Conservation (phyloP, 2,329 filamentous ascomycete species). For the Hypoxylon sp. region DNA sequence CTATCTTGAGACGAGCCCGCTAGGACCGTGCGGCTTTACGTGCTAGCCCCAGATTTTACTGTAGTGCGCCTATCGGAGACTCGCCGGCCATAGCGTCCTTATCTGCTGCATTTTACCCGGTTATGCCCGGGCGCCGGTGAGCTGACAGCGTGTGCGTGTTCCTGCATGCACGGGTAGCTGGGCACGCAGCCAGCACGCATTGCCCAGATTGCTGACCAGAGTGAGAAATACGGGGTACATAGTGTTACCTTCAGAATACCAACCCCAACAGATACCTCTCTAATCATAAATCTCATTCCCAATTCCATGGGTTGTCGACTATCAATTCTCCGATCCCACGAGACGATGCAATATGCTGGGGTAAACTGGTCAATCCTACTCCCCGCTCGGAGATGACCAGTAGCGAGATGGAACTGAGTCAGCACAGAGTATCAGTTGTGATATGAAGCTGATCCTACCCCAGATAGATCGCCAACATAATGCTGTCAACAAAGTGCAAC, state of each 20-base stretch:
- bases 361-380: background rate
- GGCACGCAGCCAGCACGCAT: conserved; percentile 1
- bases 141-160: conserved; percentile 33
- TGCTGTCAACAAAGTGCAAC: background rate
- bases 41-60: background rate
- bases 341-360: conserved; percentile 6
- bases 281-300: conserved; percentile 7
- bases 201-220: background rate
- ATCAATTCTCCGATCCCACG: conserved; percentile 28
- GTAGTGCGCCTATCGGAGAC: conserved; percentile 29
- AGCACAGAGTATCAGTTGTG: background rate
- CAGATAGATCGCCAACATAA: background rate
- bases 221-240: conserved; percentile 3
- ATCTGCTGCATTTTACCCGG: conserved; percentile 20
- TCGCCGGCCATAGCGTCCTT: conserved; percentile 16
- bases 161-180: conserved; percentile 30
- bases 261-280: background rate
- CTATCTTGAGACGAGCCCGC: conserved; percentile 16
- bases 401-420: background rate
- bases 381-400: too few relatives aligned
- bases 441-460: background rate
- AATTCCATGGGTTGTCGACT: background rate
- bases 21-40: conserved; percentile 19
- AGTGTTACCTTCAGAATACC: conserved; percentile 4
- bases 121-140: conserved; percentile 25